These are phyloP conservation scores for Acrocalymma vagum DNA, from an alignment of 2,329 filamentous ascomycete species.

Conservation along the genomic window DNA sequence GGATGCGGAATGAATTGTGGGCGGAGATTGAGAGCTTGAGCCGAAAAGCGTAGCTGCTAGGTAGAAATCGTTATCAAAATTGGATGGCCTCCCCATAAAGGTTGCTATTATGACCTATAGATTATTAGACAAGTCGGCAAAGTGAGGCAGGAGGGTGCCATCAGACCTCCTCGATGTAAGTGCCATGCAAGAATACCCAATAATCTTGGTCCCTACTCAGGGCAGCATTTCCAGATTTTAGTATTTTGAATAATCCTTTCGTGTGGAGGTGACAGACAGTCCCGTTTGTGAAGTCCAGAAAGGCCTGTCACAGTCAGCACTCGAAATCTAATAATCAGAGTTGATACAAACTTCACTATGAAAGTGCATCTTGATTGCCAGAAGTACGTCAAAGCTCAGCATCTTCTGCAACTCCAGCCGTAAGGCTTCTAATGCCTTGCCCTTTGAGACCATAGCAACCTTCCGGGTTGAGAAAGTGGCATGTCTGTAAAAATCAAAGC, in stretches of 20 bases:
- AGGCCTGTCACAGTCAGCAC: constrained; percentile 7
- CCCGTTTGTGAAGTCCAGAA: constrained; percentile 6
- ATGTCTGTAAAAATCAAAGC: constrained; percentile 2
- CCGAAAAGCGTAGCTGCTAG: not conserved
- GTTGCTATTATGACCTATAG: constrained; percentile 2
- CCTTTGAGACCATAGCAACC: constrained; percentile 2
- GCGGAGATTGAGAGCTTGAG: not conserved
- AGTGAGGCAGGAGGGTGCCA: not conserved
- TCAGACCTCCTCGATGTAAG: constrained; percentile 6
- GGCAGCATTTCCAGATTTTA: constrained; percentile 3
- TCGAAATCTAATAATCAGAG: not conserved
- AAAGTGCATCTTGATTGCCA: constrained; percentile 14
- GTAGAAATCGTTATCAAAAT: constrained; percentile 5
- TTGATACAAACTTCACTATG: constrained; percentile 7
- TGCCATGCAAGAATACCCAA: constrained; percentile 3
- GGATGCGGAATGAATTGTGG: not conserved
- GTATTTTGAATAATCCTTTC: constrained; percentile 3
- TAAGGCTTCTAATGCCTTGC: constrained; percentile 9
- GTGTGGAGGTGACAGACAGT: constrained; percentile 1
- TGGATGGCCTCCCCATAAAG: constrained; percentile 1
- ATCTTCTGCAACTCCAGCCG: not conserved
- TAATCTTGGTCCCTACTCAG: constrained; percentile 1
- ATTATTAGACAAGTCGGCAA: not conserved
- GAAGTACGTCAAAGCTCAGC: constrained; percentile 3
- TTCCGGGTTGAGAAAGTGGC: constrained; percentile 1